Evolutionary conservation across 2,329 filamentous ascomycete species (phyloP), one percentile per base, ranked within the genome.

Genomic region (Aspergillus spinulosporus): DNA sequence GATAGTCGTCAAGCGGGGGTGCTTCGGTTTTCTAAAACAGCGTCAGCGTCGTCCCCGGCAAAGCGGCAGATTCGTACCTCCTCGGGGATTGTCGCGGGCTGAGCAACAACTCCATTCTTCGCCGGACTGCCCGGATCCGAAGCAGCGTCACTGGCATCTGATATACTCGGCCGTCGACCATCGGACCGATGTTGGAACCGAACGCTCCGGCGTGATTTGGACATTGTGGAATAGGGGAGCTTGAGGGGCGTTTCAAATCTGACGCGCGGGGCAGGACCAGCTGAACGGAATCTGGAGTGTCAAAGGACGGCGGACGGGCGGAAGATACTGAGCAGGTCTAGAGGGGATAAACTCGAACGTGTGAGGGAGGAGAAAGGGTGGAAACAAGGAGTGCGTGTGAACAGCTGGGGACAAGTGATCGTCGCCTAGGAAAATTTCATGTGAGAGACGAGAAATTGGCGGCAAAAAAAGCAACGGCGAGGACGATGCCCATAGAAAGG

Each of bases 1-100:
- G 92, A 74, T 95, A 97, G 60, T 97, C 94, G 65, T 85, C 83
- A 57, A 78, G 72, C 54, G 71, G 70, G 51, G 73, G 70, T 46
- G 67, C 64, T 51, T 78, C 72, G 49, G 72, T 60, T 66, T 74
- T 69, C 71, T 73, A 54, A n/a, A 49, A 34, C 48, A 57, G 32
- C 40, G 39, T 60, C 55, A 57, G 51, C 56, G 5, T 54, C 42
- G 5, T 32, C 31, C 28, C 34, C 53, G 43, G 21, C 21, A 21
- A 34, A 34, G 43, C 21, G 34, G 3, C 15, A 40, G 34, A 40
- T 28, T 21, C 66, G 60, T 49, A 73, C 72, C 67, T 74, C 65
- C 55, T 74, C 72, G 29, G 67, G 65, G 55, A 70, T 70, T 52
- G 68, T 65, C 47, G 71, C 64, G 52, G 68, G 65, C 54, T 72